A percentile compares a stretch with the other conserved stretches of the same genome.
Conservation (phyloP, 2,329 filamentous ascomycete genomes). For the Neofusicoccum parvum region DNA sequence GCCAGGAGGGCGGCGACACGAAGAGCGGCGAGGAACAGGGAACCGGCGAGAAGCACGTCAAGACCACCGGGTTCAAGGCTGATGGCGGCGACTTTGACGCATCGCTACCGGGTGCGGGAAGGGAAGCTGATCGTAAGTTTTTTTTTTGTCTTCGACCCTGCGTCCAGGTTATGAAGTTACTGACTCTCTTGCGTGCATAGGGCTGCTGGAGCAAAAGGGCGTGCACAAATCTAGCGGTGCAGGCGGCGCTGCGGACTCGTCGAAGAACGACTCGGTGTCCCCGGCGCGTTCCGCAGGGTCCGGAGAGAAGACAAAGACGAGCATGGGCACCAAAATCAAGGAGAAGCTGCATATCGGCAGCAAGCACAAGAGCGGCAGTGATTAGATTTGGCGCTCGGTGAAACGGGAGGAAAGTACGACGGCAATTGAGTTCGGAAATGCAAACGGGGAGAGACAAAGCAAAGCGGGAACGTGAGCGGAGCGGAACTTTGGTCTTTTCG, state of each 20-base stretch:
- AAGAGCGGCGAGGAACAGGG: constrained; percentile 36
- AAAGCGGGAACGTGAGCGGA: no score
- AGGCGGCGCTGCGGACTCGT: constrained; percentile 20
- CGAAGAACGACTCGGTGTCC: constrained; percentile 21
- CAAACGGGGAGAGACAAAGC: no score
- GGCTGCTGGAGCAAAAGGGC: constrained; percentile 58
- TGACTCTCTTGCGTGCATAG: constrained; percentile 36
- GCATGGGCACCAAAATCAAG: constrained; percentile 67
- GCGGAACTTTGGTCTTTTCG: no score
- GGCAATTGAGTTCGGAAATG: not conserved
- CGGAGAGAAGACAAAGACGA: constrained; percentile 47
- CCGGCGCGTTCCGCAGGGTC: constrained; percentile 26
- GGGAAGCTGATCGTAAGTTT: constrained; percentile 64
- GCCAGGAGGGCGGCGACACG: constrained; percentile 22
- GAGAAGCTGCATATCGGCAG: constrained; percentile 61
- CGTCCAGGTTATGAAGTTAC: not conserved
- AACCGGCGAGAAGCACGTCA: constrained; percentile 61
- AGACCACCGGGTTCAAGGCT: constrained; percentile 60
- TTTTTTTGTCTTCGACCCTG: not conserved
- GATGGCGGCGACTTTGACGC: constrained; percentile 70
- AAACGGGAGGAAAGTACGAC: not conserved
- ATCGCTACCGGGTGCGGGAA: constrained; percentile 62
- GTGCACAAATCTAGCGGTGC: constrained; percentile 38
- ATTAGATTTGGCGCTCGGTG: not conserved
- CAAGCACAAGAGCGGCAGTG: constrained; percentile 7